Percentiles rank a stretch among this genome's conserved stretches.
phyloP scores from a whole-genome alignment of 1,284 basidiomycete species.

The Naganishia sp. region DNA sequence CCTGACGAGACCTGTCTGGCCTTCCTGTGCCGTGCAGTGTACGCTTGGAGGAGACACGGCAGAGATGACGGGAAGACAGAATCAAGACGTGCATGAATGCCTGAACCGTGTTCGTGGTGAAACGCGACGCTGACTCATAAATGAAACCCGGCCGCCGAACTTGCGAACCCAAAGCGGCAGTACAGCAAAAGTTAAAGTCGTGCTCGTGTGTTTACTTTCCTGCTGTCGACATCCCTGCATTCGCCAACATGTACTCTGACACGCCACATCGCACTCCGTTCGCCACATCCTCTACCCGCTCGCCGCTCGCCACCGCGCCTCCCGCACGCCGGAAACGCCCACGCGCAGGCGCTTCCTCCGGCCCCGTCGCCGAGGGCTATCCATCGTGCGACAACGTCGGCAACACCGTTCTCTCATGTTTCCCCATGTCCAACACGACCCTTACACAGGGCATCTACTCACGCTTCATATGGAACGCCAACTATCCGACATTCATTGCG shows the following conservation, averaged over 20 bases:
- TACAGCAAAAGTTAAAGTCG: constrained; percentile 15
- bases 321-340: constrained; percentile 10
- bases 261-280: neutral
- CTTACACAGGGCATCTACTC: constrained; percentile 31
- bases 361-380: constrained; percentile 31
- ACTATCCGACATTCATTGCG: constrained; percentile 33
- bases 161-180: constrained; percentile 16
- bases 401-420: constrained; percentile 33
- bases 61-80: neutral
- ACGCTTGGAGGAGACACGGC: constrained; percentile 40
- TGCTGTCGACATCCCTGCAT: neutral
- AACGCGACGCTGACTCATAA: constrained; percentile 1
- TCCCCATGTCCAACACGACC: constrained; percentile 28
- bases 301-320: neutral
- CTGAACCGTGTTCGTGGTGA: neutral
- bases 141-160: neutral
- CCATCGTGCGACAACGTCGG: constrained; percentile 34
- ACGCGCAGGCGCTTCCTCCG: constrained; percentile 31
- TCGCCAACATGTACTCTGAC: neutral
- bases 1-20: constrained; percentile 72
- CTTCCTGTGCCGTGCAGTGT: constrained; percentile 54
- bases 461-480: constrained; percentile 35
- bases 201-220: constrained; percentile 12
- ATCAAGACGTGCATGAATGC: neutral
- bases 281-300: neutral